Percentiles rank a stretch among this genome's conserved stretches.
Evolutionary conservation across 331 rosid genomes (phyloP).

Genomic region (Spiraea crenata): DNA sequence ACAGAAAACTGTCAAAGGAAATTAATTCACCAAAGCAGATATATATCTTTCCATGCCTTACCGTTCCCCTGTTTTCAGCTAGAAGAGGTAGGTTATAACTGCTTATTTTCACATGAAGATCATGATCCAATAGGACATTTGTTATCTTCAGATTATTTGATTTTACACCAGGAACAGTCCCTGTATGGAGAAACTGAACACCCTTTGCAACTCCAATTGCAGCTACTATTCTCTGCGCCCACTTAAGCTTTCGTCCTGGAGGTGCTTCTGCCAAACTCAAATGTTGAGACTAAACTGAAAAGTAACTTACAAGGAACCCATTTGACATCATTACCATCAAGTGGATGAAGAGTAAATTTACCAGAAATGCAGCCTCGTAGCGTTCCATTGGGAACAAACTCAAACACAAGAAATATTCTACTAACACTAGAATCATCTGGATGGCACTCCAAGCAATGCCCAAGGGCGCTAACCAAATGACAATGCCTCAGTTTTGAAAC

Average conservation of each 20-base stretch:
- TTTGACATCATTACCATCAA: not conserved
- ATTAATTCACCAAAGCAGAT: not conserved
- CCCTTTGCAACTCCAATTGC: slow-evolving; percentile 86
- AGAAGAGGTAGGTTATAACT: slow-evolving; percentile 65
- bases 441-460: slow-evolving; percentile 72
- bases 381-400: slow-evolving; percentile 55
- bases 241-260: slow-evolving; percentile 54
- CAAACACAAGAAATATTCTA: slow-evolving; percentile 59
- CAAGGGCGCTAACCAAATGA: slow-evolving; percentile 76
- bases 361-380: slow-evolving; percentile 66
- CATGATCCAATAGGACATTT: slow-evolving; percentile 66
- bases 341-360: slow-evolving; percentile 24
- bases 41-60: slow-evolving; percentile 20
- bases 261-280: slow-evolving; percentile 44
- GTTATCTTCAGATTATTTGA: slow-evolving; percentile 79
- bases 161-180: slow-evolving; percentile 83
- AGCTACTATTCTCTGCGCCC: slow-evolving; percentile 82
- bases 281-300: not conserved
- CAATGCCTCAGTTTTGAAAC: slow-evolving; percentile 69
- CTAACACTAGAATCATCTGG: slow-evolving; percentile 54
- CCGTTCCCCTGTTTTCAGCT: slow-evolving; percentile 55
- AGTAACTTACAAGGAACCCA: not conserved
- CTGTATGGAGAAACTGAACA: slow-evolving; percentile 90
- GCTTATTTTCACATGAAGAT: slow-evolving; percentile 74
- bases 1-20: not conserved